phyloP scores from a whole-genome alignment of 495 filamentous ascomycete genomes.

The Jackrogersella multiformis region DNA sequence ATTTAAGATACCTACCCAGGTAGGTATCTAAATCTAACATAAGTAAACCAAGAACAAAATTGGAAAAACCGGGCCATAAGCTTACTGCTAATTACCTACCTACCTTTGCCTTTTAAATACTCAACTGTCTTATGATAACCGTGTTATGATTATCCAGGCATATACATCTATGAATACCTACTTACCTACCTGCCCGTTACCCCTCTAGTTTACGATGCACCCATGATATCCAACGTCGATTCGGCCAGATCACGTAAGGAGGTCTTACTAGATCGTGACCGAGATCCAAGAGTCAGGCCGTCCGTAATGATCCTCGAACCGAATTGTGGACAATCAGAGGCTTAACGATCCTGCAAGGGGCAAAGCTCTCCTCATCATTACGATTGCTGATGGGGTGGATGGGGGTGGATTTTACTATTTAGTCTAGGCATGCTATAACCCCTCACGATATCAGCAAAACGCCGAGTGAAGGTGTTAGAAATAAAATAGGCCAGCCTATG shows the following conservation, averaged over 20 bases:
- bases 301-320: conserved; percentile 5
- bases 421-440: conserved; percentile 9
- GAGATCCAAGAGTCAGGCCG: neutral
- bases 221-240: neutral
- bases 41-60: too few species aligned
- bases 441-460: neutral
- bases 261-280: conserved; percentile 11
- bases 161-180: neutral
- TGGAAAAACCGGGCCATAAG: too few species aligned
- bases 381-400: conserved; percentile 15
- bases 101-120: too few species aligned
- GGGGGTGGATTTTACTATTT: conserved; percentile 5
- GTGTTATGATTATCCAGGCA: too few species aligned
- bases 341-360: conserved; percentile 40
- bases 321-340: conserved; percentile 24
- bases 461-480: neutral
- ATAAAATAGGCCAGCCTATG: neutral
- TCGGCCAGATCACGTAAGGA: neutral
- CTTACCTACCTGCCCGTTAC: conserved; percentile 5
- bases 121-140: too few species aligned
- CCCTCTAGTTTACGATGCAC: conserved; percentile 7
- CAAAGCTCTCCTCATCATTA: conserved; percentile 23
- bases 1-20: too few species aligned
- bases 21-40: too few species aligned
- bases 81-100: too few species aligned